Conservation (phyloP, 2,329 filamentous ascomycete species). For the Trichoderma citrinoviride region DNA sequence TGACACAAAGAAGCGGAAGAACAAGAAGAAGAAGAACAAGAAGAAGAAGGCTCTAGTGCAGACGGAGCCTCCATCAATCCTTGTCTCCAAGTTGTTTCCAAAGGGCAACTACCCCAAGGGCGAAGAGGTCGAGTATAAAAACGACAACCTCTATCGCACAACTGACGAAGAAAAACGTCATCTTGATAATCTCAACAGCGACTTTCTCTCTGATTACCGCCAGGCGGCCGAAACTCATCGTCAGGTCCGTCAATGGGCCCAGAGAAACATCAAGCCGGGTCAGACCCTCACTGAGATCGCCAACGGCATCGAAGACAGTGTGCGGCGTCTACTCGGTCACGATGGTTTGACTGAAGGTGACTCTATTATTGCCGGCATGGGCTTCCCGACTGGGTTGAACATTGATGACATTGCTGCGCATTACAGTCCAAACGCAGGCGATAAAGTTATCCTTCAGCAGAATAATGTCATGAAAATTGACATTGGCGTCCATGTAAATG, state of each 20-base stretch:
- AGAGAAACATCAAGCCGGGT: conserved; percentile 72
- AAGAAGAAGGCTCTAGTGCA: conserved; percentile 65
- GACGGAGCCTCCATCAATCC: conserved; percentile 72
- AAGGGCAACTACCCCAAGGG: conserved; percentile 71
- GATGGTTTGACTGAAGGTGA: conserved; percentile 71
- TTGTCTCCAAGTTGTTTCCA: conserved; percentile 71
- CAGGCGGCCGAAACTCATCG: conserved; percentile 74
- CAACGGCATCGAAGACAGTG: conserved; percentile 75
- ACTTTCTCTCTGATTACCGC: conserved; percentile 72
- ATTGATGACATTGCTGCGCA: conserved; percentile 77
- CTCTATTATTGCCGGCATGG: conserved; percentile 70
- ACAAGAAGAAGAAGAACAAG: conserved; percentile 75
- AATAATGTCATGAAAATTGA: conserved; percentile 73
- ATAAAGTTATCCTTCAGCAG: conserved; percentile 68
- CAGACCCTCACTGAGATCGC: conserved; percentile 73
- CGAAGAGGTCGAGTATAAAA: conserved; percentile 72
- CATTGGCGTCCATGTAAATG: conserved; percentile 70
- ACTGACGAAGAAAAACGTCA: conserved; percentile 83
- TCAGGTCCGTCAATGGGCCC: conserved; percentile 74
- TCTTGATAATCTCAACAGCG: conserved; percentile 65
- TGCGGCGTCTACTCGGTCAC: conserved; percentile 69
- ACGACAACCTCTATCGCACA: conserved; percentile 76
- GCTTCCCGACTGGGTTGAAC: conserved; percentile 74
- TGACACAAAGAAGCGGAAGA: conserved; percentile 66
- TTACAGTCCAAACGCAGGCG: conserved; percentile 75